Percentiles rank a stretch among this genome's conserved stretches.
phyloP scores from a whole-genome alignment of 2,329 filamentous ascomycete genomes.

The Aspergillus sp. region DNA sequence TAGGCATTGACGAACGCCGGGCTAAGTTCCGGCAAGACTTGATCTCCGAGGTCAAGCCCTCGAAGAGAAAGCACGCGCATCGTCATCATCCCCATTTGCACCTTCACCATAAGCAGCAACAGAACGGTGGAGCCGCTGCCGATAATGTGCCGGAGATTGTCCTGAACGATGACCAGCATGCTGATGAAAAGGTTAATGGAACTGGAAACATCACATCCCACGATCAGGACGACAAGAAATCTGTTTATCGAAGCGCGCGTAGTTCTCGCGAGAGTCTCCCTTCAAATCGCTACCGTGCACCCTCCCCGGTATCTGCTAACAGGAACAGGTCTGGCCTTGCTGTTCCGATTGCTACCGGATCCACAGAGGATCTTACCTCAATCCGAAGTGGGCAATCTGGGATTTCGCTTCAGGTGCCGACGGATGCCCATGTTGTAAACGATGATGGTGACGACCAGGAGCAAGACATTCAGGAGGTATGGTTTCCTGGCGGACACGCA shows the following conservation, averaged over 20 bases:
- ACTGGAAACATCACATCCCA: constrained; percentile 3
- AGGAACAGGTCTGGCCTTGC: constrained; percentile 22
- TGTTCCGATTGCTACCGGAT: constrained; percentile 26
- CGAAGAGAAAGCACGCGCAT: constrained; percentile 19
- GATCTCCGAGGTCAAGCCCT: constrained; percentile 47
- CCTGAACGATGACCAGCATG: constrained; percentile 25
- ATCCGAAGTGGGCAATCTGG: constrained; percentile 31
- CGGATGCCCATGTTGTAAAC: constrained; percentile 5
- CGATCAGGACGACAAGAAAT: constrained; percentile 20
- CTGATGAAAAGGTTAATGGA: constrained; percentile 2
- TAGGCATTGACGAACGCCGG: constrained; percentile 58
- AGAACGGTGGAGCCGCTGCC: constrained; percentile 6
- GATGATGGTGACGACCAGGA: constrained; percentile 35
- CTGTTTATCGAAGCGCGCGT: constrained; percentile 30
- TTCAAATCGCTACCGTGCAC: constrained; percentile 29
- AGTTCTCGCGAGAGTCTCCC: constrained; percentile 22
- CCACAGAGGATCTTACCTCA: constrained; percentile 32
- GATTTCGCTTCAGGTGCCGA: constrained; percentile 30
- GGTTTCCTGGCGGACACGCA: constrained; percentile 74
- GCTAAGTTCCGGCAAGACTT: constrained; percentile 60
- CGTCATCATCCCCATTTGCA: constrained; percentile 25
- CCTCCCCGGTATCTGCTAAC: constrained; percentile 18
- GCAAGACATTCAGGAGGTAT: constrained; percentile 75
- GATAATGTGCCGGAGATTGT: constrained; percentile 31
- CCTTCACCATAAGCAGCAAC: constrained; percentile 15